Evolutionary conservation across 2,329 filamentous ascomycete genomes (phyloP).

Genomic region (Metarhizium album): DNA sequence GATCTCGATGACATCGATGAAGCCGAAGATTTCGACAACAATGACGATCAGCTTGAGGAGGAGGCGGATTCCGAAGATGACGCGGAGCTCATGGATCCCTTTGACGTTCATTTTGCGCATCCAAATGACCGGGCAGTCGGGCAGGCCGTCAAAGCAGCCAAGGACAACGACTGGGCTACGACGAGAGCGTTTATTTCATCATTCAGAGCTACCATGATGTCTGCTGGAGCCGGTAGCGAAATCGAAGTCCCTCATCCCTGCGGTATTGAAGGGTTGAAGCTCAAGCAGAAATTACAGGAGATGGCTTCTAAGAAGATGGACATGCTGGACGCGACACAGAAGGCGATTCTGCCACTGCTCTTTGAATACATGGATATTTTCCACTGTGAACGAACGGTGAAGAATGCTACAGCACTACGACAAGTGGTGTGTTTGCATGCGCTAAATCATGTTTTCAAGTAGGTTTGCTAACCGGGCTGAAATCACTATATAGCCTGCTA

Average conservation of each 20-base stretch:
- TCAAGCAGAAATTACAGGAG: constrained; percentile 49
- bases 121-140: constrained; percentile 52
- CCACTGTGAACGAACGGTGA: constrained; percentile 58
- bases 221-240: constrained; percentile 30
- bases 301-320: constrained; percentile 41
- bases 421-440: constrained; percentile 70
- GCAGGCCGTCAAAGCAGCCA: constrained; percentile 38
- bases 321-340: constrained; percentile 50
- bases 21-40: constrained; percentile 10
- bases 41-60: constrained; percentile 13
- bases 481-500: not conserved
- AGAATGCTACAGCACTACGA: constrained; percentile 59
- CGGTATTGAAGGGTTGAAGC: constrained; percentile 54
- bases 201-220: constrained; percentile 35
- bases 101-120: constrained; percentile 67
- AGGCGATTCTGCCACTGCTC: constrained; percentile 56
- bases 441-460: constrained; percentile 87
- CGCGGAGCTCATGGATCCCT: constrained; percentile 55
- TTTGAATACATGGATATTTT: constrained; percentile 78
- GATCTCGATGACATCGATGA: constrained; percentile 16
- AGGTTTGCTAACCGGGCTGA: constrained; percentile 16
- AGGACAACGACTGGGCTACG: constrained; percentile 39
- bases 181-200: constrained; percentile 35
- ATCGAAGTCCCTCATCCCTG: constrained; percentile 21
- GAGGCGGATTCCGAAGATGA: constrained; percentile 36